Percentiles rank a stretch among this genome's conserved stretches.
Evolutionary conservation across 768 basidiomycete species (phyloP).

Genomic region (Cantharellus cinnabarinus): DNA sequence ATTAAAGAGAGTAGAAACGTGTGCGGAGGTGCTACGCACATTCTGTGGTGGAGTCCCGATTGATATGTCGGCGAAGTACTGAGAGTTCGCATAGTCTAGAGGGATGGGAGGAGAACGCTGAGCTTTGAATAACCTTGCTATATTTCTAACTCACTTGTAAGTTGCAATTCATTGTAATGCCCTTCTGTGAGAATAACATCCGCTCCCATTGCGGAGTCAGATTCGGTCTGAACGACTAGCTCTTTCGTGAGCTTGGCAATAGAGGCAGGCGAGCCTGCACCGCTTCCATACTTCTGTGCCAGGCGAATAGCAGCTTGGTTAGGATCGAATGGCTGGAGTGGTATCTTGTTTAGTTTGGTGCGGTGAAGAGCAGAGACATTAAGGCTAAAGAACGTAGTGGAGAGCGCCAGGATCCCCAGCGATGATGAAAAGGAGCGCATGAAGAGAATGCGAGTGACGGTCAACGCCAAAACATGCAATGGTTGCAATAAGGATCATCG

Average conservation of each 20-base stretch:
- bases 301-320: neutral
- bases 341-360: neutral
- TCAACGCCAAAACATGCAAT: neutral
- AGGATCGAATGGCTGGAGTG: neutral
- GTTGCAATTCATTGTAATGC: neutral
- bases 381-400: neutral
- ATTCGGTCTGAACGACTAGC: neutral
- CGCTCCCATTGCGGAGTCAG: neutral
- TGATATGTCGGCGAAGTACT: conserved; percentile 24
- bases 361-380: neutral
- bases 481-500: neutral
- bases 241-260: neutral
- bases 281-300: neutral
- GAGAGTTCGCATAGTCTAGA: conserved; percentile 24
- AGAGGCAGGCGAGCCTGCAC: neutral
- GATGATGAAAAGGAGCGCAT: neutral
- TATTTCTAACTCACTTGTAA: neutral
- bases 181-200: neutral
- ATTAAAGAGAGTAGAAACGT: neutral
- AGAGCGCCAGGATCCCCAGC: neutral
- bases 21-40: neutral
- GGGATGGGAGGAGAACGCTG: neutral
- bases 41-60: conserved; percentile 22
- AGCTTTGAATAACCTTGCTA: neutral
- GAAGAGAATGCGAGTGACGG: neutral